Conservation (phyloP, 768 basidiomycete species). For the Gelatoporia subvermispora region DNA sequence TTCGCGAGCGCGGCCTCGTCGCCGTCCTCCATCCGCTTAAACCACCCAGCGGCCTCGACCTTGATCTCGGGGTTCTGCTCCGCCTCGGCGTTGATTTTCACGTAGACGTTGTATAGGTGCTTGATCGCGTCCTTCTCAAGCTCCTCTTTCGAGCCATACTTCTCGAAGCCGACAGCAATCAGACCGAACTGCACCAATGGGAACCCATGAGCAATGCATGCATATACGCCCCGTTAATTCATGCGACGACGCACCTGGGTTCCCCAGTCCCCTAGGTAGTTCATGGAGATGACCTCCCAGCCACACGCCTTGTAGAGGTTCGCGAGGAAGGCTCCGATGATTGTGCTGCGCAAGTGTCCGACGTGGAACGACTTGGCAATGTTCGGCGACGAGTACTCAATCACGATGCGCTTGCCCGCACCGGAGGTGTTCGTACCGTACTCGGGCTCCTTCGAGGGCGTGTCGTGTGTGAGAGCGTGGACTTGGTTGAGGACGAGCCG, state of each 20-base stretch:
- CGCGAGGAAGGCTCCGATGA: constrained; percentile 91
- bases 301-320: constrained; percentile 91
- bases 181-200: constrained; percentile 69
- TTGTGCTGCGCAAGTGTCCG: constrained; percentile 95
- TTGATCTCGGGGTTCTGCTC: constrained; percentile 69
- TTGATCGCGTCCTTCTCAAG: constrained; percentile 88
- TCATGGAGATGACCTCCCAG: constrained; percentile 87
- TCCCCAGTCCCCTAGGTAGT: constrained; percentile 98
- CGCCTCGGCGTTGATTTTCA: constrained; percentile 87
- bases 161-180: constrained; percentile 87
- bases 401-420: constrained; percentile 74
- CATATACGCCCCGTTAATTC: background rate
- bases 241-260: constrained; percentile 64
- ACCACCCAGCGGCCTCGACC: constrained; percentile 75
- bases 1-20: constrained; percentile 78
- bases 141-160: constrained; percentile 82
- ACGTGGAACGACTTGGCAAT: constrained; percentile 99
- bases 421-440: constrained; percentile 83
- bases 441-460: constrained; percentile 52
- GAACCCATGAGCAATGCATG: background rate
- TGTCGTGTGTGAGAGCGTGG: constrained; percentile 62
- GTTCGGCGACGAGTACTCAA: constrained; percentile 96
- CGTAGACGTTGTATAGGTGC: constrained; percentile 92
- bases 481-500: constrained; percentile 69
- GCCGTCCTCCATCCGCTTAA: constrained; percentile 93